Percentiles rank a stretch among this genome's conserved stretches.
Evolutionary conservation across 805 yeast species (phyloP).

Genomic region (Candida insectorum): DNA sequence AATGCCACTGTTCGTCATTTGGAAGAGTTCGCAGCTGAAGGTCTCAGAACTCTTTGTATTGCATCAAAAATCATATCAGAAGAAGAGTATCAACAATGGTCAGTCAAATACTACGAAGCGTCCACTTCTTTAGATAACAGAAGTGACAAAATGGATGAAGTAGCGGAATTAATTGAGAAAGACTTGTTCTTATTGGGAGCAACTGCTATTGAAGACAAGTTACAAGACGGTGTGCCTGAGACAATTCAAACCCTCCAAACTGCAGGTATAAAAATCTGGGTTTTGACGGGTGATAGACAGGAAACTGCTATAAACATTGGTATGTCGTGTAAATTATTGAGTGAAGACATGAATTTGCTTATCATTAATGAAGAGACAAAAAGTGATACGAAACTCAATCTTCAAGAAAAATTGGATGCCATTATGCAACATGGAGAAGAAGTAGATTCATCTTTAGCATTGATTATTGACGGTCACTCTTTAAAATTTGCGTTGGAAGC

Average conservation of each 20-base stretch:
- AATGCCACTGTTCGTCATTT: constrained; percentile 79
- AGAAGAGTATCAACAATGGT: constrained; percentile 75
- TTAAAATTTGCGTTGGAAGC: constrained; percentile 80
- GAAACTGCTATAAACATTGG: constrained; percentile 99
- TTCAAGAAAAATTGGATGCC: constrained; percentile 72
- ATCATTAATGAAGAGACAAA: constrained; percentile 83
- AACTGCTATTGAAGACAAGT: constrained; percentile 96
- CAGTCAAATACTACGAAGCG: constrained; percentile 64
- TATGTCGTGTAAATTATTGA: constrained; percentile 90
- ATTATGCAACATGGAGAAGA: constrained; percentile 64
- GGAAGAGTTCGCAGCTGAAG: constrained; percentile 96
- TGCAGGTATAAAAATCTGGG: constrained; percentile 98
- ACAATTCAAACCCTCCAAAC: constrained; percentile 92
- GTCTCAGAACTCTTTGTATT: constrained; percentile 89
- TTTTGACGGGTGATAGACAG: constrained; percentile 95
- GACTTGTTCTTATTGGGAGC: constrained; percentile 86
- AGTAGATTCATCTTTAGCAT: constrained; percentile 67
- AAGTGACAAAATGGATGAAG: constrained; percentile 72
- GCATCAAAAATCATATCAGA: constrained; percentile 81
- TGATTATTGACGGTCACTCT: constrained; percentile 93
- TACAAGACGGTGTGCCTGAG: constrained; percentile 98
- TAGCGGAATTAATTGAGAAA: constrained; percentile 83
- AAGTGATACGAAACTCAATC: constrained; percentile 71
- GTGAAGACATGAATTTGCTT: constrained; percentile 93
- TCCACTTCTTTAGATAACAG: constrained; percentile 78